Base-by-base conservation (phyloP, 371 early-diverging fungal genomes). In the Syncephalastrum monosporum region DNA sequence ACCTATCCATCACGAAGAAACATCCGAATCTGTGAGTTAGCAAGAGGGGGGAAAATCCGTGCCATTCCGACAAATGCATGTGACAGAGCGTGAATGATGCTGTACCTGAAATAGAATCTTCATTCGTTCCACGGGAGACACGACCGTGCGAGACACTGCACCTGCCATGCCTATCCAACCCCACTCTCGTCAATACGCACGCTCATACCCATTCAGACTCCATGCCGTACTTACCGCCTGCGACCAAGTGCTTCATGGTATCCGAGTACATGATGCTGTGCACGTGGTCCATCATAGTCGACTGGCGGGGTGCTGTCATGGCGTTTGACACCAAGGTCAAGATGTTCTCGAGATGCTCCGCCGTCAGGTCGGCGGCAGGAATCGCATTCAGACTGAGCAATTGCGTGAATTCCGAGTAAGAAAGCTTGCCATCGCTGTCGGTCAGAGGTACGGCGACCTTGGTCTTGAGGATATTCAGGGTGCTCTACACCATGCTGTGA, bases 51-150 rank as follows among this genome's bases (percentile, higher is more conserved):
- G 21, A 21, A 21, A 29, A 29, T 29, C 60, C 48, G 48, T 51
- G 6, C 58, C 17, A 25, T 53, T 53, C 60, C 60, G 60, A 59
- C 44, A 53, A 53, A 53, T n/a, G 49, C 60, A 59, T 59, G 60
- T 49, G 50, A 54, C 50, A 47, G 42, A 21, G 46, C 29, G 29
- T 29, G 29, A 29, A 29, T 29, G 29, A 29, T 29, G 29, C 14
- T 29, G 63, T 74, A 88, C 93, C 81, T 95, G 96, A 68, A 95
- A 91, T 57, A 94, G 74, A 60, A 95, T 94, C 70, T 92, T 93
- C 83, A 93, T 85, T 55, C 96, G 85, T 75, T 96, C 97, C 55
- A 96, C 81, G 24, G 97, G 97, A 53, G 92, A 93, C 21, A 95
- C 95, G 1, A 87, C 90, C 0, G 95, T 95, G 42, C 97, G 84